These are phyloP conservation scores for Suhomyces panamericanus DNA, from an alignment of 1,139 yeast genomes.

Conservation along the genomic window DNA sequence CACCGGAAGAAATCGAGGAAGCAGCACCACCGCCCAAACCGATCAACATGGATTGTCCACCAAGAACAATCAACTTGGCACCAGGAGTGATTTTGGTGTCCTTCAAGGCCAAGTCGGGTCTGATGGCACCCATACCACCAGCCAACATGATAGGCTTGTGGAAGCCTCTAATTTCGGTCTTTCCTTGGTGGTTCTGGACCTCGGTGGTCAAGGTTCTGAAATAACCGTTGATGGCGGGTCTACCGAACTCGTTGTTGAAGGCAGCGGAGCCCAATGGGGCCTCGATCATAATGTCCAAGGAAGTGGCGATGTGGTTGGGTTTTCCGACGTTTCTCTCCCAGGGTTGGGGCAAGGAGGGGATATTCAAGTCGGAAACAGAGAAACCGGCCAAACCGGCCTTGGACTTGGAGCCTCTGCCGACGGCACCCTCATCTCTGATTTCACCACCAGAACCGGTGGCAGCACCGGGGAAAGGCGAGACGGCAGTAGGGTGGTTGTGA, in stretches of 20 bases:
- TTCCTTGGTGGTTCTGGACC: constrained; percentile 61
- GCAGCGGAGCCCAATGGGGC: constrained; percentile 99
- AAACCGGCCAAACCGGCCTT: constrained; percentile 96
- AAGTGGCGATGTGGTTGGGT: constrained; percentile 90
- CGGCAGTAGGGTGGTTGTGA: constrained; percentile 99
- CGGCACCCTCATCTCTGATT: constrained; percentile 99
- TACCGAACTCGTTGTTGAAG: constrained; percentile 96
- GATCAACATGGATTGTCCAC: constrained; percentile 98
- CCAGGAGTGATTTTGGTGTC: constrained; percentile 90
- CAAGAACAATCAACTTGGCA: constrained; percentile 86
- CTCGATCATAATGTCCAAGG: constrained; percentile 92
- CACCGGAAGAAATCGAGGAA: constrained; percentile 91
- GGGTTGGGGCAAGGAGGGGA: constrained; percentile 85
- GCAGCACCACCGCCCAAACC: constrained; percentile 99
- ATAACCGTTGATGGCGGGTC: constrained; percentile 96
- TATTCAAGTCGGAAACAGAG: constrained; percentile 85
- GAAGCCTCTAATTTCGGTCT: constrained; percentile 85
- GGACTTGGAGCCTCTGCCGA: constrained; percentile 96
- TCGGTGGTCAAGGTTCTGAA: constrained; percentile 91
- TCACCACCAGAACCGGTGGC: constrained; percentile 99
- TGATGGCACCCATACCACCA: constrained; percentile 96
- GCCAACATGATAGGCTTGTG: constrained; percentile 99
- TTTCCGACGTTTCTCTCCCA: constrained; percentile 91
- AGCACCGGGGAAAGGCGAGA: constrained; percentile 98
- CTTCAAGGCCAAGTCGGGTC: constrained; percentile 91